phyloP scores from a whole-genome alignment of 1,284 basidiomycete species.

The Vanrija pseudolonga region DNA sequence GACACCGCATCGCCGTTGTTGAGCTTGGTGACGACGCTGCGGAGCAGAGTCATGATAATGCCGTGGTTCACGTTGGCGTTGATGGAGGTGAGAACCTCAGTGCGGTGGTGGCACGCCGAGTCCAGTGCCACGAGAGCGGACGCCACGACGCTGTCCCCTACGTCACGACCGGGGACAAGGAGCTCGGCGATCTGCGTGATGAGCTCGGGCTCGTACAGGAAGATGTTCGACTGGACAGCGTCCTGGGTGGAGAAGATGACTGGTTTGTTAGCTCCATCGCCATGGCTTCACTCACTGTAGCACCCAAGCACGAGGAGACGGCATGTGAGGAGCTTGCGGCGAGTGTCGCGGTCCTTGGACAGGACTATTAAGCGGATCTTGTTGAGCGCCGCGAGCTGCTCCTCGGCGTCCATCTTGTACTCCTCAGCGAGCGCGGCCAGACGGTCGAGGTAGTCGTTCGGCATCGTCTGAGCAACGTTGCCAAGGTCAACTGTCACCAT shows the following conservation, averaged over 20 bases:
- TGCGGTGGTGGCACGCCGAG: constrained; percentile 76
- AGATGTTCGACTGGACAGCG: constrained; percentile 73
- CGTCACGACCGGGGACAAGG: constrained; percentile 63
- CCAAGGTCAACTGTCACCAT: constrained; percentile 39
- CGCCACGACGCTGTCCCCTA: constrained; percentile 63
- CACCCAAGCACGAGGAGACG: constrained; percentile 85
- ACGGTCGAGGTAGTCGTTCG: constrained; percentile 52
- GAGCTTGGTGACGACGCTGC: constrained; percentile 71
- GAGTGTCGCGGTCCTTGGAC: constrained; percentile 58
- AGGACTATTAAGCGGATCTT: constrained; percentile 75
- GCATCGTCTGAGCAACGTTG: constrained; percentile 15
- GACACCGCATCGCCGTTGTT: constrained; percentile 59
- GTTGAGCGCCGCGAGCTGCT: constrained; percentile 85
- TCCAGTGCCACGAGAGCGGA: constrained; percentile 85
- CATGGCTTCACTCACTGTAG: constrained; percentile 53
- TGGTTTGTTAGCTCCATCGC: constrained; percentile 21
- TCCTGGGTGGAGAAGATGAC: constrained; percentile 73
- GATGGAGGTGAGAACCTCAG: constrained; percentile 83
- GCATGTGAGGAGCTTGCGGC: constrained; percentile 75
- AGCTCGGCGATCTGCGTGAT: constrained; percentile 84
- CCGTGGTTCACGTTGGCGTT: constrained; percentile 97
- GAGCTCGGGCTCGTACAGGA: constrained; percentile 87
- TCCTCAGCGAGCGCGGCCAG: constrained; percentile 69
- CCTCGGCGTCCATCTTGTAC: constrained; percentile 73
- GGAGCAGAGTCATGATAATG: constrained; percentile 79